Percentiles rank a stretch among this genome's conserved stretches.
Conservation (phyloP, 768 basidiomycete species). For the Xerocomus spinulosus region DNA sequence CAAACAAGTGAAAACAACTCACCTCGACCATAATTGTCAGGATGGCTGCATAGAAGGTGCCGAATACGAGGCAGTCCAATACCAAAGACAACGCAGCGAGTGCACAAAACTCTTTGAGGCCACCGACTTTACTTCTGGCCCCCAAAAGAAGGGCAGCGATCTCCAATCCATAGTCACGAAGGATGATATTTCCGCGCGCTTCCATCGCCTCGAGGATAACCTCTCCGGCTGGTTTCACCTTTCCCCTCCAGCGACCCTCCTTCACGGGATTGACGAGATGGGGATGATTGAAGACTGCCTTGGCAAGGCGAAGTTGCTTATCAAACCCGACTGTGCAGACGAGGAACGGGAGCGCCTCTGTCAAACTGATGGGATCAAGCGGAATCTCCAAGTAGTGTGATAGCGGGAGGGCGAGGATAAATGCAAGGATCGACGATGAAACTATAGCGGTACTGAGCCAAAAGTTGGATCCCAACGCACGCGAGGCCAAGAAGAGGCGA, state of each 20-base stretch:
- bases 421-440: slow-evolving; percentile 74
- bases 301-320: slow-evolving; percentile 89
- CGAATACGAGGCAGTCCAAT: slow-evolving; percentile 84
- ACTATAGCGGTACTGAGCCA: slow-evolving; percentile 72
- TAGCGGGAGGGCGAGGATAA: slow-evolving; percentile 77
- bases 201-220: slow-evolving; percentile 83
- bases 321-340: slow-evolving; percentile 98
- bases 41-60: slow-evolving; percentile 86
- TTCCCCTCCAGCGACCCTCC: slow-evolving; percentile 38
- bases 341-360: slow-evolving; percentile 94
- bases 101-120: slow-evolving; percentile 90
- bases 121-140: slow-evolving; percentile 80
- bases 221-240: slow-evolving; percentile 72
- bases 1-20: slow-evolving; percentile 24
- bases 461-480: slow-evolving; percentile 74
- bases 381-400: slow-evolving; percentile 76
- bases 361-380: slow-evolving; percentile 88
- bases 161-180: slow-evolving; percentile 91
- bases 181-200: slow-evolving; percentile 74
- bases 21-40: slow-evolving; percentile 97
- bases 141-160: slow-evolving; percentile 86
- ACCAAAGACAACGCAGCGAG: slow-evolving; percentile 84
- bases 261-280: slow-evolving; percentile 42
- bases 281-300: slow-evolving; percentile 84
- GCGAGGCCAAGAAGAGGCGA: slow-evolving; percentile 82